A percentile compares a stretch with the other conserved stretches of the same genome.
phyloP scores from a whole-genome alignment of 345 rosid genomes.

The Camelina laxa region DNA sequence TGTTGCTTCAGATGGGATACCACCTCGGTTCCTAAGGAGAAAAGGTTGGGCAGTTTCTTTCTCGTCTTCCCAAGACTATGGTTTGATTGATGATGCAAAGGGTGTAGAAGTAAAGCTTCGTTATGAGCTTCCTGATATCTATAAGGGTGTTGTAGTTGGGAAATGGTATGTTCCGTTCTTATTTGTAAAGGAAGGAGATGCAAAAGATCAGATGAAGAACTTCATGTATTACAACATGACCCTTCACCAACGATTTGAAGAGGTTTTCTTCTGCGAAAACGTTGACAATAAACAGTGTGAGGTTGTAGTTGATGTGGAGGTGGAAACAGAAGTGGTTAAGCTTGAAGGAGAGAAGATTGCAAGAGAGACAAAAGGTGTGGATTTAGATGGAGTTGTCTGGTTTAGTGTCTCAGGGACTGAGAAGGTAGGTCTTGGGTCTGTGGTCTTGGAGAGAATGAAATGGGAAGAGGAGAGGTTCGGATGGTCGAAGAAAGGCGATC shows the following conservation, averaged over 20 bases:
- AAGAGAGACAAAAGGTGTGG: slow-evolving; percentile 24
- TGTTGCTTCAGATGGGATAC: slow-evolving; percentile 53
- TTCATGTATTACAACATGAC: slow-evolving; percentile 65
- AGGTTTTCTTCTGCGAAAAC: slow-evolving; percentile 48
- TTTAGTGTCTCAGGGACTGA: slow-evolving; percentile 36
- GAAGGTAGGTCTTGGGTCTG: slow-evolving; percentile 54
- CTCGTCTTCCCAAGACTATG: slow-evolving; percentile 39
- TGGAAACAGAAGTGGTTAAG: slow-evolving; percentile 49
- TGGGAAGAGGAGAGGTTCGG: slow-evolving; percentile 66
- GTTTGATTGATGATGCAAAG: slow-evolving; percentile 58
- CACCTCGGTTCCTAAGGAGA: slow-evolving; percentile 59
- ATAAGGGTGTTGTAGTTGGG: slow-evolving; percentile 51
- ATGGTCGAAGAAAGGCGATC: slow-evolving; percentile 43
- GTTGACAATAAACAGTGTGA: background rate
- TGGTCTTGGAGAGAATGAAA: slow-evolving; percentile 63
- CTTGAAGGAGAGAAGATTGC: slow-evolving; percentile 46
- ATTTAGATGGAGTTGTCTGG: slow-evolving; percentile 54
- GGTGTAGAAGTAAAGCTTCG: slow-evolving; percentile 55
- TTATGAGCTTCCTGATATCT: slow-evolving; percentile 48
- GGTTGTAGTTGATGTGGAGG: slow-evolving; percentile 47
- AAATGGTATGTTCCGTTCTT: slow-evolving; percentile 78
- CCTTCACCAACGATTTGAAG: slow-evolving; percentile 68
- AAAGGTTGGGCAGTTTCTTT: slow-evolving; percentile 56
- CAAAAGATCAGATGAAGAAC: slow-evolving; percentile 49
- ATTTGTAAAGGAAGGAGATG: slow-evolving; percentile 54